These are phyloP conservation scores for Heritiera littoralis DNA, from an alignment of 345 rosid species.

Conservation along the genomic window DNA sequence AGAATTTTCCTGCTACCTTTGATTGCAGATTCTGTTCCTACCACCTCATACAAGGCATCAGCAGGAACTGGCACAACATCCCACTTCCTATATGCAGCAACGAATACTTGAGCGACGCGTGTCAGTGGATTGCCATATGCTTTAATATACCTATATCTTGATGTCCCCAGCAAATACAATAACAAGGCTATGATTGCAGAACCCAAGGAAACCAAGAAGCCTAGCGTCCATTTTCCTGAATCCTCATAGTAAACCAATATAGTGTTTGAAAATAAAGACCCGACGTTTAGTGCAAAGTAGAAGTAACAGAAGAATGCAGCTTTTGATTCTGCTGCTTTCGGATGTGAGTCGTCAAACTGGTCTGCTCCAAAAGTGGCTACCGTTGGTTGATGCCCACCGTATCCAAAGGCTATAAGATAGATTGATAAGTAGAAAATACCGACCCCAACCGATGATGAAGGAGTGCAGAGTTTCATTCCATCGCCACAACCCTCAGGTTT, in stretches of 20 bases:
- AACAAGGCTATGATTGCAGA: conserved; percentile 54
- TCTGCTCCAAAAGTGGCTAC: conserved; percentile 89
- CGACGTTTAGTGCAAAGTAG: conserved; percentile 72
- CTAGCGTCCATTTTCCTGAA: conserved; percentile 63
- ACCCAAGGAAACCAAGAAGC: conserved; percentile 60
- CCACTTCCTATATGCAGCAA: conserved; percentile 56
- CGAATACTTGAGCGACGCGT: conserved; percentile 70
- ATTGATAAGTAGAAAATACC: conserved; percentile 62
- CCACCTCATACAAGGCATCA: conserved; percentile 53
- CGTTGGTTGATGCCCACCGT: conserved; percentile 91
- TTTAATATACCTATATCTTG: conserved; percentile 50
- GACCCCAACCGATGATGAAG: conserved; percentile 43
- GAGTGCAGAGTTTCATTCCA: conserved; percentile 40
- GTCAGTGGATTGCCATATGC: conserved; percentile 76
- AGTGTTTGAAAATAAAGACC: conserved; percentile 77
- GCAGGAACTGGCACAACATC: conserved; percentile 35
- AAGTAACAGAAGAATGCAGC: conserved; percentile 70
- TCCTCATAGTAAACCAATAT: conserved; percentile 72
- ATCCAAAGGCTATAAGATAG: conserved; percentile 79
- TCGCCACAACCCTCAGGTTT: conserved; percentile 76
- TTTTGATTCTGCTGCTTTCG: conserved; percentile 38
- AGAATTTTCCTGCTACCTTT: conserved; percentile 82
- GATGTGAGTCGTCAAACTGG: conserved; percentile 56
- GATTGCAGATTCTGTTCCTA: conserved; percentile 68
- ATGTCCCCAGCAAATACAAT: conserved; percentile 41